Conservation (phyloP, 2,329 filamentous ascomycete species). For the Colletotrichum destructivum region DNA sequence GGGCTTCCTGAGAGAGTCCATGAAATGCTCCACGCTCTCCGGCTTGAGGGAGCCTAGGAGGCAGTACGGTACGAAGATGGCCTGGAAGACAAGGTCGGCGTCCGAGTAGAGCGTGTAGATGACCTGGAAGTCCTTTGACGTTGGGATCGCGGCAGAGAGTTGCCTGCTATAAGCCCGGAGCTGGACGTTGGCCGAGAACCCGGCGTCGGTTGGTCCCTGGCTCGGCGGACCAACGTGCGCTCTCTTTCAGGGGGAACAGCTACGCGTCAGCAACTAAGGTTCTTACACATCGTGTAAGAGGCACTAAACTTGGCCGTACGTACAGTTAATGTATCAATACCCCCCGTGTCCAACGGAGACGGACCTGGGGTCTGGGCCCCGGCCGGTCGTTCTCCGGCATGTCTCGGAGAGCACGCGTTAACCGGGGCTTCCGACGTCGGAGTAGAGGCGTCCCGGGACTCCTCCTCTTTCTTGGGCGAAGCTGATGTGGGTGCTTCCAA, state of each 20-base stretch:
- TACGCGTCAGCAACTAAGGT: neutral
- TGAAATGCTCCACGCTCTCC: slow-evolving; percentile 29
- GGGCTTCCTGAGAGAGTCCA: slow-evolving; percentile 44
- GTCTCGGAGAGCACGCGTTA: neutral
- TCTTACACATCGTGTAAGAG: too few species aligned
- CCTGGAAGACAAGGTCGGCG: slow-evolving; percentile 46
- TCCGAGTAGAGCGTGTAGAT: slow-evolving; percentile 39
- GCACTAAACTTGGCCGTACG: too few species aligned
- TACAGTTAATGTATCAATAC: neutral
- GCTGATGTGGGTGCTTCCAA: neutral
- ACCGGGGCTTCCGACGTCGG: neutral
- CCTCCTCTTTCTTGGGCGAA: neutral
- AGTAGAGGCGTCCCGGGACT: neutral
- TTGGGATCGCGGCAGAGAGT: slow-evolving; percentile 45
- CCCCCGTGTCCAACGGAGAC: neutral
- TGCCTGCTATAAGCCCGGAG: slow-evolving; percentile 24
- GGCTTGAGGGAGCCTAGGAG: neutral
- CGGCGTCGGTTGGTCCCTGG: slow-evolving; percentile 20
- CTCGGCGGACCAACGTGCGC: too few species aligned
- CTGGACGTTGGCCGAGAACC: slow-evolving; percentile 28
- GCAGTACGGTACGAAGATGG: slow-evolving; percentile 46
- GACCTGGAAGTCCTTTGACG: slow-evolving; percentile 36
- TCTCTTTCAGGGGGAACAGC: too few species aligned
- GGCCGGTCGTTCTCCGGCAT: neutral
- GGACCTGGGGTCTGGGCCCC: neutral